Evolutionary conservation across 2,329 filamentous ascomycete species (phyloP).

Genomic region (Trichocomaceae sp.): DNA sequence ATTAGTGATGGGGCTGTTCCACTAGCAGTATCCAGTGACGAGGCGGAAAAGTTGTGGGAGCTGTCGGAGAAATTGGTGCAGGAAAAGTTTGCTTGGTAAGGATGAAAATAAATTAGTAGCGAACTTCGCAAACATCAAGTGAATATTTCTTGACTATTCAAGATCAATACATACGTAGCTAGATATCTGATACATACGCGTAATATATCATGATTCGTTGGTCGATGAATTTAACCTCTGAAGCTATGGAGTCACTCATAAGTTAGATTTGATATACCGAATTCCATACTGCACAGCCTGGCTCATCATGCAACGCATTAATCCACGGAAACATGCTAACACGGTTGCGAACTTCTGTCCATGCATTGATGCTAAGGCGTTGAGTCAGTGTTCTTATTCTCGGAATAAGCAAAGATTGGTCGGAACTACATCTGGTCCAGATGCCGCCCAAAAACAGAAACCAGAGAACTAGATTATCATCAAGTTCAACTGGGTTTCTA

Average conservation of each 20-base stretch:
- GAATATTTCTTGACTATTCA: background rate
- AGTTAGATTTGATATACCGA: constrained; percentile 4
- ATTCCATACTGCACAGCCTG: background rate
- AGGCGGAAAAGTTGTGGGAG: constrained; percentile 41
- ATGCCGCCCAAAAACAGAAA: constrained; percentile 10
- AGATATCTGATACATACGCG: background rate
- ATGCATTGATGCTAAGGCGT: background rate
- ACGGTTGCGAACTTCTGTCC: background rate
- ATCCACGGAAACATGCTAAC: constrained; percentile 7
- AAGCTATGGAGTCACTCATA: background rate
- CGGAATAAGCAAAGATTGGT: background rate
- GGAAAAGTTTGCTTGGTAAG: constrained; percentile 27
- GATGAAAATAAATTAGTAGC: background rate
- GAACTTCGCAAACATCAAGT: background rate
- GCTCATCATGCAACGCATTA: constrained; percentile 1
- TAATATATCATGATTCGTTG: background rate
- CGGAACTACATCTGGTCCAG: background rate
- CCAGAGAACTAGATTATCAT: constrained; percentile 7
- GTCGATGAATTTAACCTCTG: background rate
- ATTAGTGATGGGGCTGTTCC: constrained; percentile 26
- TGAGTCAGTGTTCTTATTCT: constrained; percentile 5
- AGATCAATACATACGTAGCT: background rate
- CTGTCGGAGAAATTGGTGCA: constrained; percentile 42
- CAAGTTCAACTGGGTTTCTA: background rate
- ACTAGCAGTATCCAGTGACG: constrained; percentile 20